Percentiles rank a stretch among this genome's conserved stretches.
Evolutionary conservation across 192 early-diverging fungal species (phyloP).

Genomic region (Dissophora ornata): DNA sequence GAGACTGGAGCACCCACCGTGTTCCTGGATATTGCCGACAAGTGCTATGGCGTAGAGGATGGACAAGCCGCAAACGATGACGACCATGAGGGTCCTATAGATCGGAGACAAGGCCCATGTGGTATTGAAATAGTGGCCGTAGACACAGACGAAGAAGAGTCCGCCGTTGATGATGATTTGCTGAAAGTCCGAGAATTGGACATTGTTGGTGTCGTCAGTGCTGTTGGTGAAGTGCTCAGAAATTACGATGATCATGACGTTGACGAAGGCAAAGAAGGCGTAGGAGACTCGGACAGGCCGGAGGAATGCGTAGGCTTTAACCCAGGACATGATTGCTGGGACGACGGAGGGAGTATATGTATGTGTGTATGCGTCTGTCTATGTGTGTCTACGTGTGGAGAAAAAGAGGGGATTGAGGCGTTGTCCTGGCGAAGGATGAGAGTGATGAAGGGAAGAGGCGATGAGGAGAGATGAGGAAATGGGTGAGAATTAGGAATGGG

Average conservation of each 20-base stretch:
- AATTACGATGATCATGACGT: conserved; percentile 1
- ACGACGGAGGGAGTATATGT: too few relatives aligned
- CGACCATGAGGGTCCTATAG: conserved; percentile 12
- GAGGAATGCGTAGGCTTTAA: background rate
- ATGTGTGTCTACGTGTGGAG: too few relatives aligned
- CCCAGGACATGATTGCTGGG: background rate
- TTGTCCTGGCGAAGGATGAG: too few relatives aligned
- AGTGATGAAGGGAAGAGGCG: too few relatives aligned
- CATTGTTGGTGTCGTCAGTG: background rate
- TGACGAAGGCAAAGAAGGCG: conserved; percentile 11
- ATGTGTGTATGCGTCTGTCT: too few relatives aligned
- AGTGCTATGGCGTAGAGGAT: conserved; percentile 14
- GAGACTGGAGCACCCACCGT: conserved; percentile 1
- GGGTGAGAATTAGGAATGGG: too few relatives aligned
- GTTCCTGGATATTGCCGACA: conserved; percentile 2
- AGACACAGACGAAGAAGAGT: conserved; percentile 20
- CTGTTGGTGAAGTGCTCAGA: background rate
- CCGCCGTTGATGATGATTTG: conserved; percentile 22
- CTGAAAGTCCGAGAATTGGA: conserved; percentile 17
- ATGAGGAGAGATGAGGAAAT: too few relatives aligned
- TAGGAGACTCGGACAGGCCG: conserved; percentile 3
- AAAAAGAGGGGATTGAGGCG: too few relatives aligned
- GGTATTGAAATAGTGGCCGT: background rate
- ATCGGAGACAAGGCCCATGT: background rate
- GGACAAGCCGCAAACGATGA: conserved; percentile 7